Percentiles rank a stretch among this genome's conserved stretches.
phyloP scores from a whole-genome alignment of 2,329 filamentous ascomycete genomes.

The Phialemoniopsis sp. region DNA sequence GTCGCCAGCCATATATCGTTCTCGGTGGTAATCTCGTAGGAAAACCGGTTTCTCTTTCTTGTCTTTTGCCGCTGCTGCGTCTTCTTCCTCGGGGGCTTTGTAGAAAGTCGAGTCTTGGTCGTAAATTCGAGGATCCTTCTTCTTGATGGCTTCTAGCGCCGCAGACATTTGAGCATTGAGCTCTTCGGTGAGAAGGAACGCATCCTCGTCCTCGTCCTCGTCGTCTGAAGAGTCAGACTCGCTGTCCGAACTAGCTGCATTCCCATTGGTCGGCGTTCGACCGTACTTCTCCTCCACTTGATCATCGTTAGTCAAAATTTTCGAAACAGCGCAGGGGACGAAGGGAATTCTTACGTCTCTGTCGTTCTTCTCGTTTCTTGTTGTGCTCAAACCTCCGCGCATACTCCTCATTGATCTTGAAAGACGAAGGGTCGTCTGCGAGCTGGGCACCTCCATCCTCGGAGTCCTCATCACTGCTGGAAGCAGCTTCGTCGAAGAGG shows the following conservation, averaged over 20 bases:
- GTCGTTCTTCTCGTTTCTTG: constrained; percentile 88
- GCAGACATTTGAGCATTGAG: constrained; percentile 85
- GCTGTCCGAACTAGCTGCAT: constrained; percentile 43
- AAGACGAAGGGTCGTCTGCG: constrained; percentile 24
- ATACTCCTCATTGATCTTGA: constrained; percentile 89
- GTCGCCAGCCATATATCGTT: constrained; percentile 76
- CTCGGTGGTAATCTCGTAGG: constrained; percentile 85
- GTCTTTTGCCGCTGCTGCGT: constrained; percentile 24
- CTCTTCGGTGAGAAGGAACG: constrained; percentile 77
- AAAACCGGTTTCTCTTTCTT: constrained; percentile 82
- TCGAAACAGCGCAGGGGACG: constrained; percentile 1
- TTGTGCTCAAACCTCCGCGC: constrained; percentile 91
- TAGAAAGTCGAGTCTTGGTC: constrained; percentile 79
- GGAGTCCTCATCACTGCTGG: constrained; percentile 36
- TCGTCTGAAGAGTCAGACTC: constrained; percentile 66
- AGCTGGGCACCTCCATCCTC: constrained; percentile 32
- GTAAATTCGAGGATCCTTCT: constrained; percentile 89
- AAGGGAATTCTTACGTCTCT: constrained; percentile 52
- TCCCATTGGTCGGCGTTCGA: constrained; percentile 35
- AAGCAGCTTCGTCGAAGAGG: constrained; percentile 48
- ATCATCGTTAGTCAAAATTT: constrained; percentile 10
- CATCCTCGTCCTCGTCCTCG: constrained; percentile 87
- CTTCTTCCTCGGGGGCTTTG: constrained; percentile 54
- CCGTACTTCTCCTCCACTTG: constrained; percentile 85
- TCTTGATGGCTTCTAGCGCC: constrained; percentile 81